Base-by-base conservation (phyloP, 768 basidiomycete genomes). In the Xerocomellus dryophilus region DNA sequence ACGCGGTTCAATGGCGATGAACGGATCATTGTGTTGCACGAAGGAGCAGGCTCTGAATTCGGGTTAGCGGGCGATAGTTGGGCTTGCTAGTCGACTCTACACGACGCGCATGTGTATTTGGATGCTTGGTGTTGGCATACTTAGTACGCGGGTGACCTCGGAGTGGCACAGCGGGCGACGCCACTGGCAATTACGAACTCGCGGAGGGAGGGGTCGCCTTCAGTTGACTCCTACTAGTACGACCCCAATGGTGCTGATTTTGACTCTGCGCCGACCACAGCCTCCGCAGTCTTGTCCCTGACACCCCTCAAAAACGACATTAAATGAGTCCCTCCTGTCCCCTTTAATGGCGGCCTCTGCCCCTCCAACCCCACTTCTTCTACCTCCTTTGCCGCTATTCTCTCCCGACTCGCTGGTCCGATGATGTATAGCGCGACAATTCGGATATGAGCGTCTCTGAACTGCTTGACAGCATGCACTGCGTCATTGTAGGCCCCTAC, bases 251-350 rank as follows among this genome's bases (percentile, higher is more conserved):
- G 12, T 18, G 27, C 7, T 31, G 12, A 23, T 14, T 21, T 18
- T 4, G 43, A 35, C 15, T 46, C 31, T 47, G 3, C n/a, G 5
- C n/a, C 40, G 10, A 70, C 42, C n/a, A 68, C 54, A 3, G 82
- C 76, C 29, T 75, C 76, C 8, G 74, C 73, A 8, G 90, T 92
- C 52, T 83, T 79, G 59, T 86, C 82, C 62, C 90, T 77, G 15
- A 86, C 82, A 21, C 78, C 78, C 67, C 85, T 91, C 60, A 93
- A 69, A 63, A 93, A 93, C 35, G 74, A 78, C n/a, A 87, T 82
- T 42, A 93, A 69, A 45, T 84, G 79, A 0, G 90, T 91, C 2
- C 91, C 91, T 9, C 91, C 91, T 0, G 90, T 92, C 0, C 92
- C 92, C 58, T 80, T 84, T 56, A 85, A 48, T 4, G 70, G 64